Conservation (phyloP, 768 basidiomycete species). For the Tubosaeta sp. region DNA sequence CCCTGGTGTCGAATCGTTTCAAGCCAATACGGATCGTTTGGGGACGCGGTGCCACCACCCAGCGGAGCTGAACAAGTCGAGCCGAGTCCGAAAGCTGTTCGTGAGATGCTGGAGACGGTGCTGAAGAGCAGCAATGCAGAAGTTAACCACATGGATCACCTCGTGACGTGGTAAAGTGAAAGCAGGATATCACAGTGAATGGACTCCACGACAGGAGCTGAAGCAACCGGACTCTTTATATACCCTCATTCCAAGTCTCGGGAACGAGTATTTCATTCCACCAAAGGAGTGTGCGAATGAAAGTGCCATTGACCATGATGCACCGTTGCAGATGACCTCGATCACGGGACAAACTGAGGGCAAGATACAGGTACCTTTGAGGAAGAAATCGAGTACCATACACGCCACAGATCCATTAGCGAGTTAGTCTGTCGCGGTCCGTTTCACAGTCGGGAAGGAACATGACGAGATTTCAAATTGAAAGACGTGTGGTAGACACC, state of each 20-base stretch:
- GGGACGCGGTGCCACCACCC: conserved; percentile 44
- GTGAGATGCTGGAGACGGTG: conserved; percentile 1
- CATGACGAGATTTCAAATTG: conserved; percentile 8
- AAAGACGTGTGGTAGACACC: not conserved
- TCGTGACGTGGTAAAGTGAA: not conserved
- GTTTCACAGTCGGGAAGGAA: conserved; percentile 1
- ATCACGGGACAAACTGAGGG: conserved; percentile 1
- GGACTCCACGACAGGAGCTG: not conserved
- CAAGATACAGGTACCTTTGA: not conserved
- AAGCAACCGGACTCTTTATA: conserved; percentile 9
- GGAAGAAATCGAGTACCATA: not conserved
- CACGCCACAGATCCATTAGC: not conserved
- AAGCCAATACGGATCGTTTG: conserved; percentile 56
- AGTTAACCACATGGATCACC: conserved; percentile 12
- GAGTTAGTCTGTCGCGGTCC: not conserved
- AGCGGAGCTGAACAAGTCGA: conserved; percentile 44
- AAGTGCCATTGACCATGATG: not conserved
- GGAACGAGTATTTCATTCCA: not conserved
- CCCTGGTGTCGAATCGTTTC: conserved; percentile 69
- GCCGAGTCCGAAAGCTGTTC: conserved; percentile 33
- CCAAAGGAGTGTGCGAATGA: conserved; percentile 2
- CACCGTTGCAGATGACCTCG: not conserved
- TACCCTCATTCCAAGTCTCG: not conserved
- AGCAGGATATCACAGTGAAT: not conserved
- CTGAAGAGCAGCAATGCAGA: conserved; percentile 5